These are phyloP conservation scores for Tetrahymena borealis DNA, from an alignment of 73 alveolate genomes.

Conservation along the genomic window DNA sequence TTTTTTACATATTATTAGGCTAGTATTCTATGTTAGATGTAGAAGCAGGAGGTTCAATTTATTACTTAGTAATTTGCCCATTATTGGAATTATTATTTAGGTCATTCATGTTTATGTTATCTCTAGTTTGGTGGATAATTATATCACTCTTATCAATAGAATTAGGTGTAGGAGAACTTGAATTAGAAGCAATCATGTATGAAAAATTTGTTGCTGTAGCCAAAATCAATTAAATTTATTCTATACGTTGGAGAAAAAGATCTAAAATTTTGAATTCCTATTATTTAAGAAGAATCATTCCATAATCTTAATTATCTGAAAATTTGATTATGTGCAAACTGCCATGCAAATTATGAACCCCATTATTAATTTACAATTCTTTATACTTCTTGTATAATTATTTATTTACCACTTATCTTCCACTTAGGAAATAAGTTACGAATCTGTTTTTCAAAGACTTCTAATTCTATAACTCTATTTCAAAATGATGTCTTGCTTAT, in stretches of 20 bases:
- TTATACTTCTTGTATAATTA: not conserved
- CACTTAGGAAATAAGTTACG: not conserved
- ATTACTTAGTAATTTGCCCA: not conserved
- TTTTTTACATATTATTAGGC: too few species aligned
- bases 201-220: not conserved
- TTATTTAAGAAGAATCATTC: not conserved
- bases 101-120: not conserved
- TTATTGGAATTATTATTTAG: not conserved
- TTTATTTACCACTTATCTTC: not conserved
- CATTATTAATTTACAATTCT: not conserved
- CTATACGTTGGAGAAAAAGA: not conserved
- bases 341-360: not conserved
- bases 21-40: too few species aligned
- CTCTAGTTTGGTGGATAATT: not conserved
- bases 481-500: not conserved
- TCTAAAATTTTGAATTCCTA: not conserved
- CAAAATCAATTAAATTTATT: not conserved
- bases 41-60: not conserved
- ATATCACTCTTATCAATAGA: not conserved
- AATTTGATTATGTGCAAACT: not conserved
- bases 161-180: not conserved
- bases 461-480: not conserved
- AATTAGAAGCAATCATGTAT: not conserved
- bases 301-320: not conserved
- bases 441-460: not conserved